phyloP scores from a whole-genome alignment of 2,329 filamentous ascomycete genomes.

The Scolecobasidium constrictum region DNA sequence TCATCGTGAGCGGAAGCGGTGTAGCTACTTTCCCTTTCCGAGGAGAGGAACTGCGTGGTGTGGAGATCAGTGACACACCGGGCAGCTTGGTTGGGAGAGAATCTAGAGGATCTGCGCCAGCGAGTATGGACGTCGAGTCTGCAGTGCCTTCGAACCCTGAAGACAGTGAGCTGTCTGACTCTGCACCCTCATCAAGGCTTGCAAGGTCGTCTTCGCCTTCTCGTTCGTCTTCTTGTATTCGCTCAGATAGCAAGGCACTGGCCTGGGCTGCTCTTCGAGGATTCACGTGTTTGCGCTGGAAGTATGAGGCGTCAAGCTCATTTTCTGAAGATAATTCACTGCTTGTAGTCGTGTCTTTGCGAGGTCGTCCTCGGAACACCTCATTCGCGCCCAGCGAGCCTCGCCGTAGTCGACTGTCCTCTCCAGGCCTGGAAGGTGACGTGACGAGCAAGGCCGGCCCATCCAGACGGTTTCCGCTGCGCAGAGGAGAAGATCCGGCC shows the following conservation, averaged over 20 bases:
- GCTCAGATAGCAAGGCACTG: conserved; percentile 41
- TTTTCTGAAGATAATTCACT: conserved; percentile 78
- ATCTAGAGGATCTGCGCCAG: conserved; percentile 48
- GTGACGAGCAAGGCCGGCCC: conserved; percentile 41
- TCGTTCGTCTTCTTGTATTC: conserved; percentile 39
- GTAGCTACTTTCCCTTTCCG: conserved; percentile 46
- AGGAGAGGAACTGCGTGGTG: conserved; percentile 42
- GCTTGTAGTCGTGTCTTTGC: conserved; percentile 67
- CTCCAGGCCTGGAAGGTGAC: conserved; percentile 40
- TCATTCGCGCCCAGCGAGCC: conserved; percentile 64
- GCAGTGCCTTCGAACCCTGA: conserved; percentile 30
- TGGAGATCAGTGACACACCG: conserved; percentile 31
- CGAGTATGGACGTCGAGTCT: conserved; percentile 61
- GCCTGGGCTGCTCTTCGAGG: conserved; percentile 46
- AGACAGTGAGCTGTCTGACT: conserved; percentile 26
- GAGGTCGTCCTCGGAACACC: conserved; percentile 55
- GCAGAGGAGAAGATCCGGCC: conserved; percentile 78
- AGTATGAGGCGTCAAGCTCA: conserved; percentile 58
- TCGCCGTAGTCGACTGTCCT: conserved; percentile 39
- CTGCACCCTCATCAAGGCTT: conserved; percentile 28
- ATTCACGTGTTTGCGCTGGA: conserved; percentile 52
- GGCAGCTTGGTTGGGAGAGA: conserved; percentile 34
- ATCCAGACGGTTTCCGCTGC: conserved; percentile 52
- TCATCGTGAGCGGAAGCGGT: conserved; percentile 35
- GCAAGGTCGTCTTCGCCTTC: conserved; percentile 21